Percentiles rank a stretch among this genome's conserved stretches.
Evolutionary conservation across 1,284 basidiomycete species (phyloP).

Genomic region (Mycena sp.): DNA sequence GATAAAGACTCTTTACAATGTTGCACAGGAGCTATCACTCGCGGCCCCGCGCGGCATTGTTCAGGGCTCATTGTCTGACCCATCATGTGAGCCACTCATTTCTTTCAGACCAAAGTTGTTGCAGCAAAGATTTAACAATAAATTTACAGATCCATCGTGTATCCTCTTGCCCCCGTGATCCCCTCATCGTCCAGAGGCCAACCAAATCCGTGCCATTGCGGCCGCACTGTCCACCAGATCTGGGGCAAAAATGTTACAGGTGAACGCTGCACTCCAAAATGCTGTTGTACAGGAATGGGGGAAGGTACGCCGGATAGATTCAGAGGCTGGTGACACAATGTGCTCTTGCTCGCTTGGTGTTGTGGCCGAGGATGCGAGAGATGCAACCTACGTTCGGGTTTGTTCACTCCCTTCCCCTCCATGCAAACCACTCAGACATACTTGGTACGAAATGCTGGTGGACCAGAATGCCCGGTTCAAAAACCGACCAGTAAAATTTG

Average conservation of each 20-base stretch:
- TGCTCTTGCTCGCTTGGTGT: slow-evolving; percentile 27
- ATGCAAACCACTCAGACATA: slow-evolving; percentile 5
- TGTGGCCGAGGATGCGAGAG: slow-evolving; percentile 33
- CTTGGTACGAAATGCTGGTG: slow-evolving; percentile 41
- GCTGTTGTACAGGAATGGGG: slow-evolving; percentile 37
- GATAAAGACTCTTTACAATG: no score
- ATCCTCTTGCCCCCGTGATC: slow-evolving; percentile 26
- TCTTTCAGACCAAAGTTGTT: neutral
- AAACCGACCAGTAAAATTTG: slow-evolving; percentile 12
- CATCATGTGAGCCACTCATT: slow-evolving; percentile 14
- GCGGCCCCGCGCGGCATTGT: neutral
- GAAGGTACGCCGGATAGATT: slow-evolving; percentile 36
- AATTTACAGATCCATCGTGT: slow-evolving; percentile 22
- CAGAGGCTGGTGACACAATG: slow-evolving; percentile 45
- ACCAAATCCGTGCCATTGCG: slow-evolving; percentile 8
- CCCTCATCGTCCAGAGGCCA: neutral
- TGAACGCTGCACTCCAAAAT: slow-evolving; percentile 2
- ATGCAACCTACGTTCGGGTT: slow-evolving; percentile 46
- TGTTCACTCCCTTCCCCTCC: slow-evolving; percentile 13
- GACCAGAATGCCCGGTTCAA: slow-evolving; percentile 34
- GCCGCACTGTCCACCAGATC: slow-evolving; percentile 25
- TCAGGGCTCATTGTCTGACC: neutral
- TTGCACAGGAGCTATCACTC: slow-evolving; percentile 30
- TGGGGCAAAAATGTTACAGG: neutral
- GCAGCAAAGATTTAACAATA: no score